Conservation (phyloP, 1,284 basidiomycete species). For the Pascua guehoae region DNA sequence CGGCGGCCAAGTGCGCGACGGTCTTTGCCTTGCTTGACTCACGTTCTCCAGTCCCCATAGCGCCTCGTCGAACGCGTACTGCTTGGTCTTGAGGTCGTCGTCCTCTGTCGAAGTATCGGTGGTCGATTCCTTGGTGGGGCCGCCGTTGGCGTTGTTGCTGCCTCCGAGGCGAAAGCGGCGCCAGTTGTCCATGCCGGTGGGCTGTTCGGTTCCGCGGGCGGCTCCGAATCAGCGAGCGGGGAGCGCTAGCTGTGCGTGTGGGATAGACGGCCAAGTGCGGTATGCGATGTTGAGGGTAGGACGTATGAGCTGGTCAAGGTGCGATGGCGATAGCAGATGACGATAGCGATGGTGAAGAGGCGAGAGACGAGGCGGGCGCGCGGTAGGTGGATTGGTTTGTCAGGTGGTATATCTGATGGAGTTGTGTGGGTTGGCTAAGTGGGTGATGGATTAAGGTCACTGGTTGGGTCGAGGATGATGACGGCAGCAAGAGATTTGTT, state of each 20-base stretch:
- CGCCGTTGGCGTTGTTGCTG: conserved; percentile 5
- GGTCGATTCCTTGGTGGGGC: background rate
- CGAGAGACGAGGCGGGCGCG: too few relatives aligned
- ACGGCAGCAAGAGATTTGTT: too few relatives aligned
- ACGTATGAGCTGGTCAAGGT: background rate
- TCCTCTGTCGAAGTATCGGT: background rate
- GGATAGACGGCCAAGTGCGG: background rate
- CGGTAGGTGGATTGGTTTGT: too few relatives aligned
- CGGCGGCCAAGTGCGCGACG: too few relatives aligned
- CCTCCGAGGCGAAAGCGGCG: conserved; percentile 13
- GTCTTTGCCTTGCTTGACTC: conserved; percentile 44
- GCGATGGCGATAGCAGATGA: background rate
- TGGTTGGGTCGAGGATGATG: too few relatives aligned
- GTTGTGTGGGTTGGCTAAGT: too few relatives aligned
- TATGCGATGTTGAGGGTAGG: background rate
- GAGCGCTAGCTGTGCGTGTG: background rate
- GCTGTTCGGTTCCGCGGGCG: background rate
- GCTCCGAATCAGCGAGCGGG: background rate
- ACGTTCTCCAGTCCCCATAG: conserved; percentile 89
- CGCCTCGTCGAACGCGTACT: conserved; percentile 38
- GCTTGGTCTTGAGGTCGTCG: conserved; percentile 22
- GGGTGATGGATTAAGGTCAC: too few relatives aligned
- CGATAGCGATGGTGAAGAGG: background rate
- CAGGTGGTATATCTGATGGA: too few relatives aligned
- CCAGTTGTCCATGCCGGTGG: conserved; percentile 17